phyloP scores from a whole-genome alignment of 2,329 filamentous ascomycete species.

The Escovopsis sp. region DNA sequence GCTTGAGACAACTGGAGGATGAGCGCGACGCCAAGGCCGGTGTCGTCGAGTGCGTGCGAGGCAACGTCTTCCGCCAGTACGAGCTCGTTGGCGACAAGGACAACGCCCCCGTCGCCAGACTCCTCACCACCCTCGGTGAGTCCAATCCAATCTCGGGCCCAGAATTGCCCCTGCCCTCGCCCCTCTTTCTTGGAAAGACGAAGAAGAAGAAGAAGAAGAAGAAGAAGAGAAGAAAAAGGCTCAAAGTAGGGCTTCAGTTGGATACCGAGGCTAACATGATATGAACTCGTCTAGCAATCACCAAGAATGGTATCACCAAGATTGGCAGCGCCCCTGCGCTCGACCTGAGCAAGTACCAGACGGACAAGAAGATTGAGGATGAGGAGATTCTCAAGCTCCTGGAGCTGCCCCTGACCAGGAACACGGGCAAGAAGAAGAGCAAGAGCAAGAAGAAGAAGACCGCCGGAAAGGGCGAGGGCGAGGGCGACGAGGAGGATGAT shows the following conservation, averaged over 20 bases:
- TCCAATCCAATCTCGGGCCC: too few relatives aligned
- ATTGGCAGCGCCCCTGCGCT: constrained; percentile 61
- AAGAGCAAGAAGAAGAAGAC: constrained; percentile 60
- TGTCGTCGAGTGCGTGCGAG: constrained; percentile 88
- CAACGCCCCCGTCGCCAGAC: constrained; percentile 64
- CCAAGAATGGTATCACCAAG: constrained; percentile 90
- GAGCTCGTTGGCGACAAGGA: constrained; percentile 94
- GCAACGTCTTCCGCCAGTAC: constrained; percentile 86
- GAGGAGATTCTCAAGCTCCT: constrained; percentile 92
- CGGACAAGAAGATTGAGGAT: constrained; percentile 95
- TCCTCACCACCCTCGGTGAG: constrained; percentile 88
- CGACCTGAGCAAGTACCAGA: constrained; percentile 72
- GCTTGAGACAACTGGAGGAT: constrained; percentile 88
- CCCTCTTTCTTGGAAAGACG: too few relatives aligned
- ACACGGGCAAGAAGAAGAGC: constrained; percentile 88
- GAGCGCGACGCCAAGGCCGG: constrained; percentile 93
- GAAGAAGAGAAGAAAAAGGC: too few relatives aligned
- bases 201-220: too few relatives aligned
- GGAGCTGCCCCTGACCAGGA: constrained; percentile 71
- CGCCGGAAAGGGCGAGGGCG: constrained; percentile 29
- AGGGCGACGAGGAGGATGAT: constrained; percentile 16
- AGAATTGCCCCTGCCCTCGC: too few relatives aligned
- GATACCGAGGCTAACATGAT: too few relatives aligned
- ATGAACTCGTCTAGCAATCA: constrained; percentile 69
- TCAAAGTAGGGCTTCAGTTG: too few relatives aligned